Base-by-base conservation (phyloP, 2,329 filamentous ascomycete species). In the Anisogramma anomala region DNA sequence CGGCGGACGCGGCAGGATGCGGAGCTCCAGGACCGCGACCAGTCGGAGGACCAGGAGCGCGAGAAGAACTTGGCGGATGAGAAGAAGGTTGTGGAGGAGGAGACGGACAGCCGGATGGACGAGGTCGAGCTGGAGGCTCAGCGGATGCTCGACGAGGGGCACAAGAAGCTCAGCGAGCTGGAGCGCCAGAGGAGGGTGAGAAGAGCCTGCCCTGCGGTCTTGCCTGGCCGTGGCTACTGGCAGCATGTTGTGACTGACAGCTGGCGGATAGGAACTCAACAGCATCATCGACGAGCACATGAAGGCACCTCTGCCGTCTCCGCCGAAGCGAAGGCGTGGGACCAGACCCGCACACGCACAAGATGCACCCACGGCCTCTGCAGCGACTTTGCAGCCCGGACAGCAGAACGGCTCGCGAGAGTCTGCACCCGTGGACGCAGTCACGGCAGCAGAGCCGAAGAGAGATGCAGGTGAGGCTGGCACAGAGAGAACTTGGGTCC, bases 261-360 rank as follows among this genome's bases (percentile, higher is more conserved):
- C 11, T 6, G 4, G 13, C 22, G 2, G 18, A 14, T 13, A 66
- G 63, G 63, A 67, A 48, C 54, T 67, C 43, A 66, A 66, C 39
- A 61, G 56, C 15, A 52, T 58, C 30, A 62, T 67, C 28, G 64
- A 67, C 25, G 63, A 66, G 41, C 55, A 64, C 43, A 49, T 67
- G 23, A 55, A 56, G 39, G 37, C 48, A 15, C 54, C 61, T 3
- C 38, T 64, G 28, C 58, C 59, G 1, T 36, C 53, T 2, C 36
- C 52, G 1, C 55, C 56, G 10, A 51, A 55, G 34, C 49, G 50
- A 35, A 50, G 51, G 33, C 40, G 36, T 15, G 40, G 41, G 3
- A 36, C 42, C n/a, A 47, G 33, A 8, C 46, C 38, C 28, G 30
- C 30, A 18, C 15, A 14, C 8, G 25, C 32, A 7, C 35, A 33